phyloP scores from a whole-genome alignment of 768 basidiomycete species.

The Gyrodon lividus region DNA sequence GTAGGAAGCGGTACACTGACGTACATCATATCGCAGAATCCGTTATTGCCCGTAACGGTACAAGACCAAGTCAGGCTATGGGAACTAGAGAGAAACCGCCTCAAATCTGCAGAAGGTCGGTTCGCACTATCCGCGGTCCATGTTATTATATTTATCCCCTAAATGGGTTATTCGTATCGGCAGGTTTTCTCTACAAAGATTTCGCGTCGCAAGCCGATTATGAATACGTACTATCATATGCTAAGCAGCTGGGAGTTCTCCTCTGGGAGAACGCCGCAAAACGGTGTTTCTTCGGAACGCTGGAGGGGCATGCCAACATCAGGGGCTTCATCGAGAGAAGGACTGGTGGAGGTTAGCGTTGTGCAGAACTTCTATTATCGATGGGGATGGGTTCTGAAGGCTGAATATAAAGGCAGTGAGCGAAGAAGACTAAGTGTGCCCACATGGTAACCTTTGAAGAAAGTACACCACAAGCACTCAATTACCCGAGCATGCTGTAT shows the following conservation, averaged over 20 bases:
- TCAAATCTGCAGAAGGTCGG: conserved; percentile 85
- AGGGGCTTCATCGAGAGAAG: conserved; percentile 78
- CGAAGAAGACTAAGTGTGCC: too few species aligned
- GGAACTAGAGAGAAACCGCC: conserved; percentile 92
- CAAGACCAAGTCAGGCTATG: conserved; percentile 97
- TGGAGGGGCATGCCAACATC: conserved; percentile 77
- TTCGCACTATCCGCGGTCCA: conserved; percentile 6
- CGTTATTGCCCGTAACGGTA: conserved; percentile 92
- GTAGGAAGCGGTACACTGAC: conserved; percentile 4
- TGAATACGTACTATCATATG: conserved; percentile 82
- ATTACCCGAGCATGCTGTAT: not conserved
- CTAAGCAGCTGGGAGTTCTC: conserved; percentile 76
- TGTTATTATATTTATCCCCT: conserved; percentile 6
- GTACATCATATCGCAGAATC: conserved; percentile 56
- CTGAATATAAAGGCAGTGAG: too few species aligned
- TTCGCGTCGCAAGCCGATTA: conserved; percentile 88
- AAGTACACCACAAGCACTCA: too few species aligned
- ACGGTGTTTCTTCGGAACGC: conserved; percentile 79
- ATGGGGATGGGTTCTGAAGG: too few species aligned
- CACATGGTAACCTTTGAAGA: too few species aligned
- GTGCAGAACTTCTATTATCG: not conserved
- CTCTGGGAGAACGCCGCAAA: conserved; percentile 76
- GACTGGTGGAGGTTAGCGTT: conserved; percentile 38
- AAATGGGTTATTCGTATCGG: not conserved
- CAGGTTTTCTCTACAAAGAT: conserved; percentile 86